Evolutionary conservation across 495 filamentous ascomycete species (phyloP).

Genomic region (Penicillium steckii): DNA sequence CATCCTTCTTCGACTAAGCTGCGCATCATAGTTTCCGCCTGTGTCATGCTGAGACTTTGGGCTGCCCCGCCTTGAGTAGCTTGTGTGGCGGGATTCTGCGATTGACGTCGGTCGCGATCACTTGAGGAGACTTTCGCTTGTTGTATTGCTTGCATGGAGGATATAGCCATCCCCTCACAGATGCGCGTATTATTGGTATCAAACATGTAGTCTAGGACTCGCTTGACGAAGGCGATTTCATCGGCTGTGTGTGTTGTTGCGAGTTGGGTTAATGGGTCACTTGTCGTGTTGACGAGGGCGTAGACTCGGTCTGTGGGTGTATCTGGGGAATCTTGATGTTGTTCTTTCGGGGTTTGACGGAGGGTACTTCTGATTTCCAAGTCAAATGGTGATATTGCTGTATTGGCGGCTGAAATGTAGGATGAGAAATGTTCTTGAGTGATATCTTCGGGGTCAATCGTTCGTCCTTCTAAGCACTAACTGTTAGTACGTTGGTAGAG

Average conservation of each 20-base stretch:
- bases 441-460: conserved; percentile 54
- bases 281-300: conserved; percentile 85
- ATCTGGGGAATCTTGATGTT: conserved; percentile 7
- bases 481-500: too few relatives aligned
- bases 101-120: conserved; percentile 34
- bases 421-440: conserved; percentile 64
- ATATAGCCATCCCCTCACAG: conserved; percentile 78
- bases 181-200: conserved; percentile 73
- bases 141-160: conserved; percentile 68
- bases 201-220: conserved; percentile 90
- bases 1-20: conserved; percentile 77
- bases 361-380: conserved; percentile 75
- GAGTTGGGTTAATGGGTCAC: conserved; percentile 79
- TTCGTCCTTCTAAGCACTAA: conserved; percentile 33
- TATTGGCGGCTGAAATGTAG: conserved; percentile 68
- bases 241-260: conserved; percentile 80
- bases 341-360: conserved; percentile 50
- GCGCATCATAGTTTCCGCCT: conserved; percentile 71
- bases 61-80: conserved; percentile 38
- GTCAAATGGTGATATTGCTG: conserved; percentile 74
- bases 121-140: conserved; percentile 28
- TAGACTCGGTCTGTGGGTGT: conserved; percentile 48
- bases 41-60: conserved; percentile 65
- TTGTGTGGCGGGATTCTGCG: conserved; percentile 36
- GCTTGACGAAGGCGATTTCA: conserved; percentile 86